Base-by-base conservation (phyloP, 345 rosid species). In the Psidium friedrichsthalianum region DNA sequence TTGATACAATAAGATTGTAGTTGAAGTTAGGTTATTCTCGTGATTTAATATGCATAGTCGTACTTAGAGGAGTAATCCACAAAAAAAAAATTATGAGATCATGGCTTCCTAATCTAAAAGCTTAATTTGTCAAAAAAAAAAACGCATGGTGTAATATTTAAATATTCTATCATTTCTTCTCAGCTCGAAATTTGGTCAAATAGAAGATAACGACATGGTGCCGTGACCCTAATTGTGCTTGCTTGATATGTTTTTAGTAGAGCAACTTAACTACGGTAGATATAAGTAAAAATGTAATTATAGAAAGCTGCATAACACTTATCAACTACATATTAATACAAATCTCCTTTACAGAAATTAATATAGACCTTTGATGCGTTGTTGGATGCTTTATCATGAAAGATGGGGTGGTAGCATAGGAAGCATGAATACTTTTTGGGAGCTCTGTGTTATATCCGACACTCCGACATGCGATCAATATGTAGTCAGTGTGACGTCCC, bases 71-170 rank as follows among this genome's bases (percentile, higher is more conserved):
- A 61, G 40, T 61, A 27, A 61, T 61, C 40, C 11, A 61, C 0
- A 8, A 47, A 47, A 1, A 29, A 29, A 14, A 12, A 15, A 27
- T 29, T 15, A 22, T 16, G 6, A 32, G 12, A 69, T 11, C 10
- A 32, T 4, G 0, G 16, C 32, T 3, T 11, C 11, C 16, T 14
- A 5, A 25, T 59, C 36, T 59, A 59, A 59, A 58, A 6, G 2
- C 0, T 59, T n/a, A 59, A 25, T n/a, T 12, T n/a, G 18, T n/a
- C 6, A 12, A 0, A 12, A 6, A 12, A 0, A 12, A 6, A 29
- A n/a, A 58, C 0, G 2, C 4, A 0, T 3, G 1, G 2, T n/a
- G 6, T n/a, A 58, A 58, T 12, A 12, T 61, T 29, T 61, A 29
- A 61, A 29, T 61, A 32, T 29, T 29, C 8, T 16, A 14, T 29